phyloP scores from a whole-genome alignment of 345 rosid genomes.

The Corchorus olitorius region DNA sequence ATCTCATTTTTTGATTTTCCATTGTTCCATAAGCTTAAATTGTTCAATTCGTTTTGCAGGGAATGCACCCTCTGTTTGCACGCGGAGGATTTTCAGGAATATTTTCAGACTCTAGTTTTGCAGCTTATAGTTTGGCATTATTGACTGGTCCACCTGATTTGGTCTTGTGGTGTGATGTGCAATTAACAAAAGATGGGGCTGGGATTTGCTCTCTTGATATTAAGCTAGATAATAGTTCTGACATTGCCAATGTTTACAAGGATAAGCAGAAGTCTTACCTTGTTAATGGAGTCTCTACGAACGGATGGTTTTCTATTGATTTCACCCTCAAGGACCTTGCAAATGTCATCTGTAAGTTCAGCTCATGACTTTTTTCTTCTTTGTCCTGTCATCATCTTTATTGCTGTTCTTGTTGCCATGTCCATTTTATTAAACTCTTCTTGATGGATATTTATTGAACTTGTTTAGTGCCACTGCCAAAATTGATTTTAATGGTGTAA shows the following conservation, averaged over 20 bases:
- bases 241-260: constrained; percentile 4
- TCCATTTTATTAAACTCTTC: not conserved
- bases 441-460: not conserved
- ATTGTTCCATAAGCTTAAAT: constrained; percentile 10
- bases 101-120: constrained; percentile 62
- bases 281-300: constrained; percentile 55
- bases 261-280: constrained; percentile 31
- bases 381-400: not conserved
- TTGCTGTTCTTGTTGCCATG: not conserved
- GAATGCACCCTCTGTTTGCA: constrained; percentile 64
- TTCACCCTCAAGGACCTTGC: constrained; percentile 46
- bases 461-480: not conserved
- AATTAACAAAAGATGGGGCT: constrained; percentile 70
- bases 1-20: not conserved
- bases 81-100: constrained; percentile 94
- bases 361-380: not conserved
- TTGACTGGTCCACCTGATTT: constrained; percentile 34
- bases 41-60: constrained; percentile 51
- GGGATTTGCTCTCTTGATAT: constrained; percentile 82
- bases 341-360: constrained; percentile 52
- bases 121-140: constrained; percentile 50
- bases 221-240: constrained; percentile 54
- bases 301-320: constrained; percentile 83
- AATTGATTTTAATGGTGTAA: not conserved
- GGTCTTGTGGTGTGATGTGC: constrained; percentile 84